Evolutionary conservation across 2,329 filamentous ascomycete genomes (phyloP), one percentile per base, ranked within the genome.

Genomic region (Aspergillus pseudotamarii): DNA sequence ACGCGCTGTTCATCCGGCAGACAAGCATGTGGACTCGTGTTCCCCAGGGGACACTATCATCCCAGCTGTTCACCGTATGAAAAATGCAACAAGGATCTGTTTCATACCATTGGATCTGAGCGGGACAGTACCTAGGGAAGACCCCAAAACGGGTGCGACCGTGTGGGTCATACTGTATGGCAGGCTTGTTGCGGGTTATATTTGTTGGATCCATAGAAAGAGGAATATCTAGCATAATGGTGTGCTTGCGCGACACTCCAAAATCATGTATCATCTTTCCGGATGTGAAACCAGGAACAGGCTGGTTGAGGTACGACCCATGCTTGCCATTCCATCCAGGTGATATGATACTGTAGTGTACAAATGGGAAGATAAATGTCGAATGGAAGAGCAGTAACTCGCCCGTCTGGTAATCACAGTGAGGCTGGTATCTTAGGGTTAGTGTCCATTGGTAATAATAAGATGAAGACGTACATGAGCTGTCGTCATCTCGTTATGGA

Each of bases 261-360:
- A 91, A 92, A 72, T 92, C 89, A 71, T 92, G 90, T 88, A 92
- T 92, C 84, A 92, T 89, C 72, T 89, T 91, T 1, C 88, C 86
- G 1, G 85, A 85, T 4, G 80, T 79, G 30, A 91, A 81, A 0
- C 89, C 88, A 0, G 88, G 84, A 0, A 92, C 82, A 0, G 87
- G 79, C 8, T 81, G 76, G 66, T 87, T 86, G 61, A 90, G 60
- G 56, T 38, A 34, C 1, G 32, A 77, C 4, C 14, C 41, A 21
- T 43, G 50, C 64, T 63, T 59, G 71, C 26, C 6, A 1, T 60
- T 23, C 5, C 26, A 71, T 36, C 70, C 73, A 50, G 73, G 71
- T 2, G 84, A 83, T 50, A 88, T 75, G 57, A 88, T 78, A 12
- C 89, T 91, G 71, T 91, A 92, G 64, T 88, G 85, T 21, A 91